Percentiles rank a stretch among this genome's conserved stretches.
Evolutionary conservation across 2,329 filamentous ascomycete genomes (phyloP).

Genomic region (Colletotrichum sp.): DNA sequence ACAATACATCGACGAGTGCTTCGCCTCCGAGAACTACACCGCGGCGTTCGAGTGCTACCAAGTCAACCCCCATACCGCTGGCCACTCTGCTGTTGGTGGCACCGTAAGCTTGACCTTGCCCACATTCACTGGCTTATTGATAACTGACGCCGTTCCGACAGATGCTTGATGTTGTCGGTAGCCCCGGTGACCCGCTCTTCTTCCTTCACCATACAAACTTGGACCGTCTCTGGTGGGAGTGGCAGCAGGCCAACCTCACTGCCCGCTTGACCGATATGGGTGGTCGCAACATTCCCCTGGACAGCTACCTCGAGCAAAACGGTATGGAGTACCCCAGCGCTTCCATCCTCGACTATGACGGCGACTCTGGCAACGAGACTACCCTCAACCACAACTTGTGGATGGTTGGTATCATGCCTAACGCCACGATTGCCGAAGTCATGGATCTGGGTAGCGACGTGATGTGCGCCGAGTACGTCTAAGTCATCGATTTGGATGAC

Average conservation of each 20-base stretch:
- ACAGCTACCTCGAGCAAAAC: neutral
- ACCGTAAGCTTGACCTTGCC: neutral
- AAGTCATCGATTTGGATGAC: neutral
- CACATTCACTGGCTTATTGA: neutral
- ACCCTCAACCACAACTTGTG: slow-evolving; percentile 30
- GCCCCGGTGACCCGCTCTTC: slow-evolving; percentile 13
- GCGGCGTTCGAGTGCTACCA: slow-evolving; percentile 5
- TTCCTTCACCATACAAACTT: slow-evolving; percentile 17
- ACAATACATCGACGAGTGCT: slow-evolving; percentile 6
- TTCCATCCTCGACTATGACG: neutral
- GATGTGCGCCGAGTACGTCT: slow-evolving; percentile 31
- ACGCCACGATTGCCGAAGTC: slow-evolving; percentile 27
- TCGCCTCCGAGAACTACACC: slow-evolving; percentile 2
- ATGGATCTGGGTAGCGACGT: slow-evolving; percentile 30
- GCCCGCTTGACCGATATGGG: slow-evolving; percentile 3
- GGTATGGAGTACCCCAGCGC: neutral
- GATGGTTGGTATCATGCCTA: slow-evolving; percentile 29
- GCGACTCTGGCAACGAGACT: slow-evolving; percentile 22
- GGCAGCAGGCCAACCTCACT: slow-evolving; percentile 16
- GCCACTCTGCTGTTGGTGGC: slow-evolving; percentile 15
- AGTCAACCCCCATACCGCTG: slow-evolving; percentile 4
- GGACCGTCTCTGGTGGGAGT: slow-evolving; percentile 15
- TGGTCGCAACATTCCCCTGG: neutral
- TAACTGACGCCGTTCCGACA: neutral
- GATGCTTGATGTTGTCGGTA: slow-evolving; percentile 13